phyloP scores from a whole-genome alignment of 192 early-diverging fungal genomes.

The Paraglomus brasilianum region DNA sequence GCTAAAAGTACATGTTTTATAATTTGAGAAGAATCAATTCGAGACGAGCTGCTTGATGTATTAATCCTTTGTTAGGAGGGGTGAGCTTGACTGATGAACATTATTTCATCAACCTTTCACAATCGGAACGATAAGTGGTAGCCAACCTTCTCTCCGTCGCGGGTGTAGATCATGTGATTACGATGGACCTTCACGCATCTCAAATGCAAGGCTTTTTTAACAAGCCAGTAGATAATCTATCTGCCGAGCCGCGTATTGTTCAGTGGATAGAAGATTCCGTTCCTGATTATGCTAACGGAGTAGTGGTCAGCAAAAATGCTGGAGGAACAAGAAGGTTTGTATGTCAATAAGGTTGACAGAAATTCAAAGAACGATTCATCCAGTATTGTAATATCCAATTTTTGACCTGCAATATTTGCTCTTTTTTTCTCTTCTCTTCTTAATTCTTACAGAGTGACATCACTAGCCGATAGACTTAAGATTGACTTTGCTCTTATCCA shows the following conservation, averaged over 20 bases:
- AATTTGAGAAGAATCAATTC: not conserved
- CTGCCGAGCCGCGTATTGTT: constrained; percentile 85
- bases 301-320: constrained; percentile 93
- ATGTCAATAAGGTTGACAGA: not conserved
- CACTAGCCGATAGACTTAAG: constrained; percentile 89
- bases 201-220: constrained; percentile 97
- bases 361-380: not conserved
- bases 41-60: not conserved
- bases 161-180: constrained; percentile 97
- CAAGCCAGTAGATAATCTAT: constrained; percentile 92
- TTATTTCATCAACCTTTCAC: not conserved
- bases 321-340: constrained; percentile 88
- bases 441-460: constrained; percentile 71
- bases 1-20: constrained; percentile 68
- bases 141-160: constrained; percentile 93
- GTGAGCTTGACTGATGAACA: not conserved
- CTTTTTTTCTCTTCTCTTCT: not conserved
- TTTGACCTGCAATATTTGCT: not conserved
- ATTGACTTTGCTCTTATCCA: constrained; percentile 97
- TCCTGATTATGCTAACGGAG: constrained; percentile 65
- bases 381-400: not conserved
- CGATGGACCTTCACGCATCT: constrained; percentile 94
- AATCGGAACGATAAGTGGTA: constrained; percentile 57
- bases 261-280: constrained; percentile 83
- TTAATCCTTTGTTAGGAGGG: not conserved